A percentile compares a stretch with the other conserved stretches of the same genome.
Conservation (phyloP, 1,284 basidiomycete genomes). For the Rhodotorula sp. region DNA sequence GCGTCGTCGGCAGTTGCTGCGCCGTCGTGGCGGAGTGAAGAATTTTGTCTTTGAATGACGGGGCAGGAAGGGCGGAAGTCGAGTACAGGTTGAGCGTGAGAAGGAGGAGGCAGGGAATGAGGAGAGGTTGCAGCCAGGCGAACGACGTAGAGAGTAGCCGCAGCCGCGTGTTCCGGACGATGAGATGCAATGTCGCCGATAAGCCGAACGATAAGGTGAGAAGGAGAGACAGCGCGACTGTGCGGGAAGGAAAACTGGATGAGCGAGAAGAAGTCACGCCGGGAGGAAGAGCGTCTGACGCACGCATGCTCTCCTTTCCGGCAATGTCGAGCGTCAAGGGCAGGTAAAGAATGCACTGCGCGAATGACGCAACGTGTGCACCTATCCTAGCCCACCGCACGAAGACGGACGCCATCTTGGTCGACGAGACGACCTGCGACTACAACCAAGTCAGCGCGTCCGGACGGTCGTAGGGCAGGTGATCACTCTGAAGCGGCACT, state of each 20-base stretch:
- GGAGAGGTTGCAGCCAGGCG: conserved; percentile 53
- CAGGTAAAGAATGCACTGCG: conserved; percentile 75
- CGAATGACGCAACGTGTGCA: conserved; percentile 15
- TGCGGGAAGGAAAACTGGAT: not conserved
- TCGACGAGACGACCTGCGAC: no score
- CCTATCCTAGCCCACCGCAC: not conserved
- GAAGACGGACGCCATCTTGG: not conserved
- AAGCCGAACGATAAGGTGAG: conserved; percentile 39
- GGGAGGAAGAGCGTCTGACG: not conserved
- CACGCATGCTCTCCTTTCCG: conserved; percentile 43
- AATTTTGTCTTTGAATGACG: conserved; percentile 58
- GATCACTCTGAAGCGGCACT: not conserved
- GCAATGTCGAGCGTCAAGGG: conserved; percentile 70
- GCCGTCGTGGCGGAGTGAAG: conserved; percentile 58
- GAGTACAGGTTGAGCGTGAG: conserved; percentile 70
- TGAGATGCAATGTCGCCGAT: conserved; percentile 41
- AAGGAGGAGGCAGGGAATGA: conserved; percentile 71
- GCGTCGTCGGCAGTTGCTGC: conserved; percentile 62
- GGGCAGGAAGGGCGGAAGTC: not conserved
- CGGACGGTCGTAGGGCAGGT: not conserved
- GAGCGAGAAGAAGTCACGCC: not conserved
- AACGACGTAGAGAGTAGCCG: conserved; percentile 33
- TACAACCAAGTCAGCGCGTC: not conserved
- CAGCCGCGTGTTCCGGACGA: conserved; percentile 43
- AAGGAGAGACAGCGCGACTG: conserved; percentile 44